Base-by-base conservation (phyloP, 495 filamentous ascomycete species). In the Penicillium waksmanii region DNA sequence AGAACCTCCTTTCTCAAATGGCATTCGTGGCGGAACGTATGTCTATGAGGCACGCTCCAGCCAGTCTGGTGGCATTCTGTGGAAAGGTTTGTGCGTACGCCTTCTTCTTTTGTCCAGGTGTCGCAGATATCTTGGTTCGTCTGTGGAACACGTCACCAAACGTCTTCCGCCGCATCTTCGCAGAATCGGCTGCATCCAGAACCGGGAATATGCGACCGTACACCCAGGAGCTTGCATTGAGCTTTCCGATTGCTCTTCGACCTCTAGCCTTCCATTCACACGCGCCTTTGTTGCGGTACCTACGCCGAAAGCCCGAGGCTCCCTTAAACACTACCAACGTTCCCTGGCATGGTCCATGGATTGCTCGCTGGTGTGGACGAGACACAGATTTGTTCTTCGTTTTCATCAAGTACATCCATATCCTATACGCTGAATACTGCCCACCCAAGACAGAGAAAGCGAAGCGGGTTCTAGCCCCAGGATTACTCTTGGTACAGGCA, bases 331-430 rank as follows among this genome's bases (percentile, higher is more conserved):
- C 86, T 7, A 77, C 84, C 38, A 85, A 89, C 66, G 89, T 97
- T 27, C 76, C 85, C 27, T 98, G 94, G 94, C 81, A 89, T 64
- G 91, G 93, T 5, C 87, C 87, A 1, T 98, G 95, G 95, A 76
- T 88, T 5, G 82, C 85, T 31, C 85, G 92, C 51, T 98, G 95
- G 95, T 86, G 83, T 61, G 95, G 95, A 9, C 85, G 87, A 17
- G 95, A 98, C 62, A 96, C 89, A 12, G 95, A 97, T 74, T 76
- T 98, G 47, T 91, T 98, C 66, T 98, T 90, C 76, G 87, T 97
- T 15, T 98, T 98, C 72, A 85, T 88, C 72, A 97, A 96, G 75
- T 87, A 95, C 68, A 95, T 90, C 61, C 89, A 96, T 69, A 86
- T 94, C 47, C 76, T 98, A 7, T 83, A 89, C 40, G 86, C 88